Evolutionary conservation across 2,329 filamentous ascomycete genomes (phyloP).

Genomic region (Pyrenophora seminiperda): DNA sequence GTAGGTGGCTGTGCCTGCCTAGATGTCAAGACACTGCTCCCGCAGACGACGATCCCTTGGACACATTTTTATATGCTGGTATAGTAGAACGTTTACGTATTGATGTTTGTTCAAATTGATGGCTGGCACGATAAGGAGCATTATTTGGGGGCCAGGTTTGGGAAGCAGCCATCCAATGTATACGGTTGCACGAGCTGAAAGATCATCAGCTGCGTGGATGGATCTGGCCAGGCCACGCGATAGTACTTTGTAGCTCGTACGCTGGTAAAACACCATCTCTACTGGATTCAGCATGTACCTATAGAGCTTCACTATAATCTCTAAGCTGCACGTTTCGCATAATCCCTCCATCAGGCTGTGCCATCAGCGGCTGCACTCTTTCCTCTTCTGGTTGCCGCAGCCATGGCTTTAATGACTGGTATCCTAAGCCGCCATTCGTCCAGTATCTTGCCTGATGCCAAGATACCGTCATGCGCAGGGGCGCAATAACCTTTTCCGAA

Average conservation of each 20-base stretch:
- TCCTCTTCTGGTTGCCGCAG: constrained; percentile 8
- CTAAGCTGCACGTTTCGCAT: constrained; percentile 13
- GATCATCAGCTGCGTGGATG: constrained; percentile 26
- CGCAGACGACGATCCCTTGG: constrained; percentile 12
- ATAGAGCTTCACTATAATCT: constrained; percentile 19
- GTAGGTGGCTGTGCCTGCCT: constrained; percentile 38
- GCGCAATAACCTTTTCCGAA: constrained; percentile 20
- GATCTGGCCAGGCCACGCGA: constrained; percentile 23
- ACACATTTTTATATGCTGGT: constrained; percentile 8
- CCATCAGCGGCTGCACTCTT: constrained; percentile 25
- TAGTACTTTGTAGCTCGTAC: constrained; percentile 25
- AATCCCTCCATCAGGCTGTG: constrained; percentile 22
- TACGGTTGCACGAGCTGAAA: constrained; percentile 30
- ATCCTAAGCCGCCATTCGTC: constrained; percentile 22
- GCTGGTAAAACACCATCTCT: constrained; percentile 15
- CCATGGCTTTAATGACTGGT: constrained; percentile 19
- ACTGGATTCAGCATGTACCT: constrained; percentile 21
- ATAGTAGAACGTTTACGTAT: neutral
- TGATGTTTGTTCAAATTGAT: neutral
- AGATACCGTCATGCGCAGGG: constrained; percentile 16
- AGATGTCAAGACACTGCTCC: constrained; percentile 15
- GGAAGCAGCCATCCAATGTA: constrained; percentile 11
- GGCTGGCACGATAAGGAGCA: neutral
- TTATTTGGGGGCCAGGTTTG: constrained; percentile 1
- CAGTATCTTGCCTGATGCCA: constrained; percentile 12